Percentiles rank a stretch among this genome's conserved stretches.
These are phyloP conservation scores for Hypoxylon rickii DNA, from an alignment of 495 filamentous ascomycete genomes.

Conservation along the genomic window DNA sequence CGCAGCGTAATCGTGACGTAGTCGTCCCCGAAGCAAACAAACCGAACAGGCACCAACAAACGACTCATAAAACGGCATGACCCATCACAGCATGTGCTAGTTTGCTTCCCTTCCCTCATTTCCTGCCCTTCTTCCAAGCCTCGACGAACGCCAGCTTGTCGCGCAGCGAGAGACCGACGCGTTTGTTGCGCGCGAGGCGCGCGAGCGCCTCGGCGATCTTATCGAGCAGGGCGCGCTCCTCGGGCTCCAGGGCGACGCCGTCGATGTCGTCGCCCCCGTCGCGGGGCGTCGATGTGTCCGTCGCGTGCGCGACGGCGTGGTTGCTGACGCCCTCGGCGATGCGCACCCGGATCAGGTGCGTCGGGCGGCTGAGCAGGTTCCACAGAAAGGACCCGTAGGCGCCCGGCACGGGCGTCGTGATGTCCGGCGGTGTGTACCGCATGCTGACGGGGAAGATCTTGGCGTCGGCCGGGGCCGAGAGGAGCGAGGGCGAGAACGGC, in stretches of 20 bases:
- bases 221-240: conserved; percentile 69
- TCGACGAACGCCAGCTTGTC: conserved; percentile 85
- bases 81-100: no score
- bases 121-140: conserved; percentile 51
- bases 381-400: conserved; percentile 73
- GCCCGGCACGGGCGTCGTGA: conserved; percentile 86
- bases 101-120: conserved; percentile 15
- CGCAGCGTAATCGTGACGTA: conserved; percentile 26
- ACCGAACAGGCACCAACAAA: no score
- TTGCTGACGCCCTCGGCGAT: conserved; percentile 74
- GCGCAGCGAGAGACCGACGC: conserved; percentile 77
- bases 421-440: conserved; percentile 83
- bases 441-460: conserved; percentile 89
- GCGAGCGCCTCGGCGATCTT: conserved; percentile 83
- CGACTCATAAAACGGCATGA: no score
- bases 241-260: conserved; percentile 49
- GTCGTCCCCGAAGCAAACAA: conserved; percentile 6
- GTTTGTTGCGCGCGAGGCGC: conserved; percentile 86
- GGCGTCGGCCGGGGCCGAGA: conserved; percentile 62
- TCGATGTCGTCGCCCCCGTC: conserved; percentile 42
- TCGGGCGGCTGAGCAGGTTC: conserved; percentile 81
- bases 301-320: conserved; percentile 40
- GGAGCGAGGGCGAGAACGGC: conserved; percentile 73
- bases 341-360: conserved; percentile 86
- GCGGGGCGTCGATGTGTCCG: conserved; percentile 15